phyloP scores from a whole-genome alignment of 768 basidiomycete genomes.

The Suillus hirtellus region DNA sequence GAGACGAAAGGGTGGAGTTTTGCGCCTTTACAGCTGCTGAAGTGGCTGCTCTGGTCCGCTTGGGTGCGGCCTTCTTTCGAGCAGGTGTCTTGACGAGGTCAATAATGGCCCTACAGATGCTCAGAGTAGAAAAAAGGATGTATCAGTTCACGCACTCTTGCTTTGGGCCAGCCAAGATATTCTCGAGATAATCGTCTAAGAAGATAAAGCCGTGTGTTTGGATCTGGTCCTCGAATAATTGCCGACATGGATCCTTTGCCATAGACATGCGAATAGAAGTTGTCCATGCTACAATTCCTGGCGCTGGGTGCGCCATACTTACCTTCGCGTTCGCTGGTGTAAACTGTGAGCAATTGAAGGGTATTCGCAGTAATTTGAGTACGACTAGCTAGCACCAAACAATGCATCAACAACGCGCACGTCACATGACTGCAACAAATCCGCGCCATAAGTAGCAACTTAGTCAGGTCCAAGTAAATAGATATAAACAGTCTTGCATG shows the following conservation, averaged over 20 bases:
- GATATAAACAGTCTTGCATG: too few species aligned
- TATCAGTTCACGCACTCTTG: slow-evolving; percentile 52
- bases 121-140: slow-evolving; percentile 6
- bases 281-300: slow-evolving; percentile 70
- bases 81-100: slow-evolving; percentile 86
- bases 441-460: background rate
- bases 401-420: slow-evolving; percentile 27
- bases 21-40: slow-evolving; percentile 46
- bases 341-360: background rate
- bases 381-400: slow-evolving; percentile 16
- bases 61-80: slow-evolving; percentile 59
- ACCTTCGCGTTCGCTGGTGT: slow-evolving; percentile 8
- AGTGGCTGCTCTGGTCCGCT: slow-evolving; percentile 47
- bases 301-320: slow-evolving; percentile 14
- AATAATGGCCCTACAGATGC: slow-evolving; percentile 56
- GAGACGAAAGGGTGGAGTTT: slow-evolving; percentile 38
- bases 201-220: slow-evolving; percentile 77
- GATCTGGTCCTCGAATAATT: slow-evolving; percentile 71
- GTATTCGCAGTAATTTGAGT: slow-evolving; percentile 7
- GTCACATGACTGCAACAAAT: slow-evolving; percentile 28
- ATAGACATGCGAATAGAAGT: slow-evolving; percentile 66
- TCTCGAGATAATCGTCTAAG: slow-evolving; percentile 75
- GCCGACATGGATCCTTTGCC: slow-evolving; percentile 70
- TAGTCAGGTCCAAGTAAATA: too few species aligned
- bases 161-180: slow-evolving; percentile 62